phyloP scores from a whole-genome alignment of 305 asterid species.

The Fraxinus paxiana region DNA sequence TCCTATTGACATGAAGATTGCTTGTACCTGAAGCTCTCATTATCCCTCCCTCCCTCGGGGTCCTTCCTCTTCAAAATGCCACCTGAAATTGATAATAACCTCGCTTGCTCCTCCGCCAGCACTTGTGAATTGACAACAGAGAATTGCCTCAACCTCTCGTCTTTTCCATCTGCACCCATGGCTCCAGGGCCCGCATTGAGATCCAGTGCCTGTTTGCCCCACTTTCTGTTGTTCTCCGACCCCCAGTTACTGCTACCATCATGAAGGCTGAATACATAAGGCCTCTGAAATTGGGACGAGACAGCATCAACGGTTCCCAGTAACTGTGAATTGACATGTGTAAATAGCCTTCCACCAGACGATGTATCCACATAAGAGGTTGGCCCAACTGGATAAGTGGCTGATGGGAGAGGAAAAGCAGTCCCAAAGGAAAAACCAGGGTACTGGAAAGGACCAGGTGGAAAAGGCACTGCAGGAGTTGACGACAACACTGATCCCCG shows the following conservation, averaged over 20 bases:
- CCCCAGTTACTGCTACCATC: conserved; percentile 44
- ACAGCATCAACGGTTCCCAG: conserved; percentile 57
- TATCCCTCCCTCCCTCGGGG: conserved; percentile 70
- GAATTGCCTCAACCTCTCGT: conserved; percentile 56
- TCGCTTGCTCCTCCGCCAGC: conserved; percentile 58
- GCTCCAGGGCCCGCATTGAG: conserved; percentile 85
- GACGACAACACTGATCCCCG: conserved; percentile 80
- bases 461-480: conserved; percentile 67
- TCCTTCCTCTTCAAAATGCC: conserved; percentile 62
- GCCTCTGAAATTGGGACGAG: conserved; percentile 68
- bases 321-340: conserved; percentile 53
- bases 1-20: conserved; percentile 71
- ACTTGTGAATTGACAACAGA: conserved; percentile 59
- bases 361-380: conserved; percentile 57
- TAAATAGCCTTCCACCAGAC: conserved; percentile 61
- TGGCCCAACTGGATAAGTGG: conserved; percentile 55
- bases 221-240: conserved; percentile 53
- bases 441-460: conserved; percentile 54
- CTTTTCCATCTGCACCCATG: conserved; percentile 54
- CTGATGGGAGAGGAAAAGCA: conserved; percentile 57
- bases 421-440: conserved; percentile 66
- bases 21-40: conserved; percentile 65
- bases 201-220: conserved; percentile 82
- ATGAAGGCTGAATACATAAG: conserved; percentile 51
- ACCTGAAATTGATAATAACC: conserved; percentile 50